Conservation (phyloP, 2,329 filamentous ascomycete genomes). For the Keithomyces neogunnii region DNA sequence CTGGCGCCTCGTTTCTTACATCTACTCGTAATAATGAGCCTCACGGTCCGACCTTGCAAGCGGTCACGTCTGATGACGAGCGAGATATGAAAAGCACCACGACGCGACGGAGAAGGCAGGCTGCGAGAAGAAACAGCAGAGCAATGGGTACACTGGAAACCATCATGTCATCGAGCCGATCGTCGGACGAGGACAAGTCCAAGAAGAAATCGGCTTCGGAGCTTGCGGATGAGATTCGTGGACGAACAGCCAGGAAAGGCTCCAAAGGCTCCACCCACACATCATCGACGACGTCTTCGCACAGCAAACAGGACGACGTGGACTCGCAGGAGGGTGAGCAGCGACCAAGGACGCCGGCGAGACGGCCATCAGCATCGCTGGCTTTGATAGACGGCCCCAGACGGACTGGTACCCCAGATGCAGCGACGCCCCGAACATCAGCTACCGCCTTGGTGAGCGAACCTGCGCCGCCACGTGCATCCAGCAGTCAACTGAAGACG, state of each 20-base stretch:
- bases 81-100: slow-evolving; percentile 28
- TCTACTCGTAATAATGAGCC: slow-evolving; percentile 20
- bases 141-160: slow-evolving; percentile 58
- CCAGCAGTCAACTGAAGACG: slow-evolving; percentile 40
- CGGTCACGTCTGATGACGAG: slow-evolving; percentile 49
- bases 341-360: slow-evolving; percentile 13
- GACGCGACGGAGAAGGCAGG: slow-evolving; percentile 30
- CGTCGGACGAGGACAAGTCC: slow-evolving; percentile 53
- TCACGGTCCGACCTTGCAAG: slow-evolving; percentile 48
- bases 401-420: slow-evolving; percentile 21
- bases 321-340: slow-evolving; percentile 11
- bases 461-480: slow-evolving; percentile 49
- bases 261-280: slow-evolving; percentile 14
- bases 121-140: slow-evolving; percentile 36
- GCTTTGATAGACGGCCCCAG: slow-evolving; percentile 29
- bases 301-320: slow-evolving; percentile 19
- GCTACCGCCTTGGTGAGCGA: slow-evolving; percentile 41
- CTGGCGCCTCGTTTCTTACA: slow-evolving; percentile 39
- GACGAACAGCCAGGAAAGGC: slow-evolving; percentile 33
- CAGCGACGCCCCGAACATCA: slow-evolving; percentile 23
- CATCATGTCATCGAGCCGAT: slow-evolving; percentile 58
- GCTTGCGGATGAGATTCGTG: slow-evolving; percentile 45
- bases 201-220: slow-evolving; percentile 51
- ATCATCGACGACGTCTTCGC: slow-evolving; percentile 22
- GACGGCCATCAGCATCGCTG: slow-evolving; percentile 23